phyloP scores from a whole-genome alignment of 805 yeast species.

The Komagataella ulmi region DNA sequence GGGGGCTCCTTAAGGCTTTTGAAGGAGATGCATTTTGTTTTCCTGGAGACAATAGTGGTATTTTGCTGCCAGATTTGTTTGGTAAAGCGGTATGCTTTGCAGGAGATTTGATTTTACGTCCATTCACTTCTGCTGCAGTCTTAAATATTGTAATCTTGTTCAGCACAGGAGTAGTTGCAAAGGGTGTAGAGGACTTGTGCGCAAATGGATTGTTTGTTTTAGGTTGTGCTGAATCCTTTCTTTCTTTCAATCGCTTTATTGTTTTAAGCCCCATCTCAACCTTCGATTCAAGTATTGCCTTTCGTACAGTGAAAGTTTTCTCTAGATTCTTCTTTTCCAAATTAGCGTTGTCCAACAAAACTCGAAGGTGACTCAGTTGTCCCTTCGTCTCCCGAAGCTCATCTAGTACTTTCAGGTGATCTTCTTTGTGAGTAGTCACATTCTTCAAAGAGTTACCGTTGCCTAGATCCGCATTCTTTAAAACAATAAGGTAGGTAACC shows the following conservation, averaged over 20 bases:
- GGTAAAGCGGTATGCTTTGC: not conserved
- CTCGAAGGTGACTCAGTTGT: not conserved
- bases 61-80: not conserved
- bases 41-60: not conserved
- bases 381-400: not conserved
- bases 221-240: conserved; percentile 1
- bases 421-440: not conserved
- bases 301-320: conserved; percentile 2
- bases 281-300: conserved; percentile 3
- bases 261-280: conserved; percentile 4
- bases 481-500: not conserved
- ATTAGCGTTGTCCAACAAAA: not conserved
- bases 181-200: conserved; percentile 1
- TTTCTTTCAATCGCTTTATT: conserved; percentile 1
- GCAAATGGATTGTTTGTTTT: conserved; percentile 3
- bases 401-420: not conserved
- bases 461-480: not conserved
- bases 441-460: not conserved
- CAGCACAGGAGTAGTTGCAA: conserved; percentile 12
- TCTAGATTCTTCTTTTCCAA: conserved; percentile 4
- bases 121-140: conserved; percentile 1
- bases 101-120: not conserved
- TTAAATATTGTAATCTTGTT: conserved; percentile 4
- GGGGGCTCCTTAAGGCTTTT: not conserved
- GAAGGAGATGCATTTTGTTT: not conserved